Base-by-base conservation (phyloP, 2,329 filamentous ascomycete genomes). In the Lachnellula hyalina region DNA sequence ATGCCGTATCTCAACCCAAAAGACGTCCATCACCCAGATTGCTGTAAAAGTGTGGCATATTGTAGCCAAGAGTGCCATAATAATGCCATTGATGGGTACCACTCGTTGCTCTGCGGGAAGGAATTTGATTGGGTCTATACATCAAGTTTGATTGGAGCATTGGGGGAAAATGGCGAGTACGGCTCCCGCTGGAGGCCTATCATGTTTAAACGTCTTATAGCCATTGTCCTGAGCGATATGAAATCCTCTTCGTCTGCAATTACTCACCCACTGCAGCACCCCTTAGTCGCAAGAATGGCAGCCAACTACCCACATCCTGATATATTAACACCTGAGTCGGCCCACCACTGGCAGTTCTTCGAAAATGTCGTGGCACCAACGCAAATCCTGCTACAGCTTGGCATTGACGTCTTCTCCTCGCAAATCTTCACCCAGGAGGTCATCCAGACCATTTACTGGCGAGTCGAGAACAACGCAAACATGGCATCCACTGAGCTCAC, bases 381-480 rank as follows among this genome's bases (percentile, higher is more conserved):
- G 0, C 47, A 49, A 12, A 61, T 66, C 9, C 59, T 68, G 0
- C 47, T 61, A 11, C 28, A 59, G 12, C 57, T 69, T 1, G 61
- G 62, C 0, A 50, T 69, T 14, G 54, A 68, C 38, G 61, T 65
- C 34, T 67, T 65, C 47, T 51, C 51, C 3, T 47, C 57, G 2
- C 3, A 14, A 1, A 15, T 52, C 5, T 63, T 57, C 57, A 58
- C 55, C 4, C 66, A 51, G 0, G 65, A 66, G 49, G 55, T 64
- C 2, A 61, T 68, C 9, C 63, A 67, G 40, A 68, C 66, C 0
- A 62, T 66, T 6, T 57, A 50, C 40, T 66, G 62, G 61, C 53
- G 65, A 3, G 35, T 67, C 14, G 55, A 64, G 2, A 68, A 68
- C 25, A 68, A 68, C 23, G 61, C 64, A 1, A 65, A 63, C 15